phyloP scores from a whole-genome alignment of 768 basidiomycete species.

The Amanita molliuscula region DNA sequence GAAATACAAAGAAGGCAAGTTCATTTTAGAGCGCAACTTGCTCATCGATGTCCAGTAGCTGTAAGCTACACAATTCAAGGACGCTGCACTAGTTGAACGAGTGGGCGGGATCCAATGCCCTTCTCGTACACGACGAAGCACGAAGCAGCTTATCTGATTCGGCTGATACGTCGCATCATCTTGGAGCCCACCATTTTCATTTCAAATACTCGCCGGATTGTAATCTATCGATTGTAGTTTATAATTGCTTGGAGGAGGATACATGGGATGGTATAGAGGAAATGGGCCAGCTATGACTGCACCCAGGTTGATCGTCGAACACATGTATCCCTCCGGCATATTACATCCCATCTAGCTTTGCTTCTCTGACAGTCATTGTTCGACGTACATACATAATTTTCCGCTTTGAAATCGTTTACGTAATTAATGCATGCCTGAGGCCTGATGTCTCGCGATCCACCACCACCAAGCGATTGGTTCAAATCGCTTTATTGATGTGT shows the following conservation, averaged over 20 bases:
- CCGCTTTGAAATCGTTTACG: not conserved
- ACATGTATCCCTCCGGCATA: not conserved
- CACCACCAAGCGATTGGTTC: not conserved
- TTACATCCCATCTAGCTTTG: not conserved
- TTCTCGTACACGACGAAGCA: not conserved
- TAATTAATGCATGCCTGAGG: not conserved
- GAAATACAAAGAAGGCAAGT: slow-evolving; percentile 98
- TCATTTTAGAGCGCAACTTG: slow-evolving; percentile 90
- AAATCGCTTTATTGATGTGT: too few species aligned
- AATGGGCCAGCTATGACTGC: not conserved
- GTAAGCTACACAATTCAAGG: not conserved
- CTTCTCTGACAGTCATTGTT: not conserved
- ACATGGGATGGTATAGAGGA: slow-evolving; percentile 7
- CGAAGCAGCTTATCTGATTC: slow-evolving; percentile 1
- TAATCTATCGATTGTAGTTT: slow-evolving; percentile 10
- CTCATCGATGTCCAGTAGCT: slow-evolving; percentile 75
- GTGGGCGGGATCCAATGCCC: slow-evolving; percentile 1
- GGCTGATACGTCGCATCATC: slow-evolving; percentile 13
- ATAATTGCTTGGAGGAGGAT: slow-evolving; percentile 4
- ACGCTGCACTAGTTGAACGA: not conserved
- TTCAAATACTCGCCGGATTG: slow-evolving; percentile 15
- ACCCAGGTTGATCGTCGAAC: not conserved
- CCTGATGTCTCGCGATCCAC: not conserved
- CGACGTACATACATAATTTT: not conserved
- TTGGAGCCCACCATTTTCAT: slow-evolving; percentile 13